Conservation (phyloP, 192 early-diverging fungal species). For the Linnemannia exigua region DNA sequence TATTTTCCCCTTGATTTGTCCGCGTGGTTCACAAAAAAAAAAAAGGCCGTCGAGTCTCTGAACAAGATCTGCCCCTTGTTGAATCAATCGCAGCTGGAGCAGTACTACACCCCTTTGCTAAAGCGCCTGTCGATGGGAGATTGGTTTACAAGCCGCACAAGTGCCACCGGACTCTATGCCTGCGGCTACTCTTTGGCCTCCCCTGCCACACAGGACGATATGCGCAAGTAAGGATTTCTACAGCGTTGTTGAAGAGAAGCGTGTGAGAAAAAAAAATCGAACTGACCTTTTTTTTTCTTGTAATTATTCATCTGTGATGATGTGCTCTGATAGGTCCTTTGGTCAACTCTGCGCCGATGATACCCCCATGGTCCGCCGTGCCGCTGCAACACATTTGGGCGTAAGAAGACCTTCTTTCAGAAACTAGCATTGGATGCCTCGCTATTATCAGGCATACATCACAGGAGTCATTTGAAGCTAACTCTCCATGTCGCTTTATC, state of each 20-base stretch:
- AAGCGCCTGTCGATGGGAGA: constrained; percentile 93
- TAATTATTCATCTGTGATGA: neutral
- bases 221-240: constrained; percentile 72
- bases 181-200: constrained; percentile 81
- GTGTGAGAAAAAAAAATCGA: constrained; percentile 1
- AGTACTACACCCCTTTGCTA: constrained; percentile 91
- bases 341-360: constrained; percentile 90
- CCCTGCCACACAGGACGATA: constrained; percentile 83
- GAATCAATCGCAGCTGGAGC: constrained; percentile 86
- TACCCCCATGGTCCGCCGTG: constrained; percentile 98
- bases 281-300: neutral
- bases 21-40: constrained; percentile 8
- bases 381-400: constrained; percentile 86
- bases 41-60: constrained; percentile 94
- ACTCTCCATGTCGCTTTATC: neutral
- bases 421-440: no score
- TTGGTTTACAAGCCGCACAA: constrained; percentile 98
- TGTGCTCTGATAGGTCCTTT: constrained; percentile 67
- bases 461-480: no score
- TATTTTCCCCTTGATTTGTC: neutral
- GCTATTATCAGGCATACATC: no score
- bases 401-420: constrained; percentile 62
- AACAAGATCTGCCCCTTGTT: constrained; percentile 85
- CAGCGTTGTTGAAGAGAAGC: neutral
- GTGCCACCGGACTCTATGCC: constrained; percentile 96